phyloP scores from a whole-genome alignment of 2,329 filamentous ascomycete genomes.

The Neophaeococcomyces mojaviensis region DNA sequence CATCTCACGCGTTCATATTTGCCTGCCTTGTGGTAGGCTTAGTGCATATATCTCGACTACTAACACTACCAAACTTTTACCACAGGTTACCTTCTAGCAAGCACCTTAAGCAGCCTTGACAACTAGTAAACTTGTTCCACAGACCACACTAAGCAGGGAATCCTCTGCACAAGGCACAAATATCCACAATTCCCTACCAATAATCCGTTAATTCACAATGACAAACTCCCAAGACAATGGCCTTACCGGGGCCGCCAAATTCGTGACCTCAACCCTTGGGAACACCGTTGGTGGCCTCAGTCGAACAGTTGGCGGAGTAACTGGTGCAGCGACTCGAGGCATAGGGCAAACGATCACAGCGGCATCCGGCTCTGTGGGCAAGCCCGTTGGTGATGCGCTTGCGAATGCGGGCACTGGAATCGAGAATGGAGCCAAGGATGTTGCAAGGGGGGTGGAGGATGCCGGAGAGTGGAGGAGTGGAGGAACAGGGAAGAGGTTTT shows the following conservation, averaged over 20 bases:
- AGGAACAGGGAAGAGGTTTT: slow-evolving; percentile 6
- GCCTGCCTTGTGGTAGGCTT: too few relatives aligned
- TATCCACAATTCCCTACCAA: too few relatives aligned
- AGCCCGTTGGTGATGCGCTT: slow-evolving; percentile 50
- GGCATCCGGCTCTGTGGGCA: slow-evolving; percentile 48
- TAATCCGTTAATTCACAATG: too few relatives aligned
- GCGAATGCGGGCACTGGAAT: slow-evolving; percentile 48
- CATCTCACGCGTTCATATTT: too few relatives aligned
- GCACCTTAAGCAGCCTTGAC: too few relatives aligned
- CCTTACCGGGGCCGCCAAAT: slow-evolving; percentile 46
- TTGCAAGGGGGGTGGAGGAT: slow-evolving; percentile 50
- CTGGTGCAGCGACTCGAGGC: slow-evolving; percentile 51
- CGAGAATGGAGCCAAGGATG: slow-evolving; percentile 42
- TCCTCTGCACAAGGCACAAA: too few relatives aligned
- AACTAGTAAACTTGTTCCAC: too few relatives aligned
- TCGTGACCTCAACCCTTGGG: slow-evolving; percentile 49
- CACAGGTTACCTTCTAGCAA: too few relatives aligned
- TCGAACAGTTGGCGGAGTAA: slow-evolving; percentile 46
- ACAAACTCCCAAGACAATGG: slow-evolving; percentile 27
- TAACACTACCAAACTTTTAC: too few relatives aligned
- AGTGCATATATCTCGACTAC: too few relatives aligned
- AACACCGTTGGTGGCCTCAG: slow-evolving; percentile 49
- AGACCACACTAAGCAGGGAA: too few relatives aligned
- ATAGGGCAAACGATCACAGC: slow-evolving; percentile 50
- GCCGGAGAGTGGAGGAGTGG: slow-evolving; percentile 47